Percentiles rank a stretch among this genome's conserved stretches.
phyloP scores from a whole-genome alignment of 2,329 filamentous ascomycete species.

The Metarhizium robertsii region DNA sequence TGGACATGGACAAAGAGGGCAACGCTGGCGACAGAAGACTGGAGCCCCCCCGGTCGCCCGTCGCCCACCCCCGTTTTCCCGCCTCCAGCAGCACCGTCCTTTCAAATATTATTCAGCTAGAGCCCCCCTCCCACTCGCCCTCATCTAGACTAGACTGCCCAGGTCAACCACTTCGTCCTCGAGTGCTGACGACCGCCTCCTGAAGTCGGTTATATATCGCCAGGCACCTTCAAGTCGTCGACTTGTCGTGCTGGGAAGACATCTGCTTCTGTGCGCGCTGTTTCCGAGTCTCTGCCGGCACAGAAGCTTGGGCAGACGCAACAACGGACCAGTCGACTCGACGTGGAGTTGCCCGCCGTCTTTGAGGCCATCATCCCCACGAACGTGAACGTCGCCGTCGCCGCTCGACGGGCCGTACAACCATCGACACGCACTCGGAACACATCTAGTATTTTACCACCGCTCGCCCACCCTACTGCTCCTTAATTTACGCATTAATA shows the following conservation, averaged over 20 bases:
- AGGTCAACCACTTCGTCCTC: not conserved
- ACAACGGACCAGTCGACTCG: not conserved
- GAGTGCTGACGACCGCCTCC: conserved; percentile 2
- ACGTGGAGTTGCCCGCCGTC: not conserved
- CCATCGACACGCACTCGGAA: not conserved
- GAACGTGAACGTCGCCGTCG: too few relatives aligned
- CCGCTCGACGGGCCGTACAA: too few relatives aligned
- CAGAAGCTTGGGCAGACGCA: not conserved
- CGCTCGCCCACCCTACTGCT: not conserved
- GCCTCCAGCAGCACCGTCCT: not conserved
- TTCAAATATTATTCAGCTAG: too few relatives aligned
- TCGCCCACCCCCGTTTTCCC: not conserved
- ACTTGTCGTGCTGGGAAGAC: not conserved
- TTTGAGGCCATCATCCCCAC: too few relatives aligned
- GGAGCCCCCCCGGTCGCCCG: too few relatives aligned
- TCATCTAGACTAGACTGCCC: too few relatives aligned
- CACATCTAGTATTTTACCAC: not conserved
- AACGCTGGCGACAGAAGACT: too few relatives aligned
- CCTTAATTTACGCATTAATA: not conserved
- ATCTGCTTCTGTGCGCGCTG: not conserved
- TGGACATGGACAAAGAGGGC: too few relatives aligned
- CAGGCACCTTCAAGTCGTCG: not conserved
- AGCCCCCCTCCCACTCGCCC: too few relatives aligned
- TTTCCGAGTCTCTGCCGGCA: not conserved
- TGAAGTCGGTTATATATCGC: conserved; percentile 2